phyloP scores from a whole-genome alignment of 129 eudicot genomes.

The Lactuca saligna region DNA sequence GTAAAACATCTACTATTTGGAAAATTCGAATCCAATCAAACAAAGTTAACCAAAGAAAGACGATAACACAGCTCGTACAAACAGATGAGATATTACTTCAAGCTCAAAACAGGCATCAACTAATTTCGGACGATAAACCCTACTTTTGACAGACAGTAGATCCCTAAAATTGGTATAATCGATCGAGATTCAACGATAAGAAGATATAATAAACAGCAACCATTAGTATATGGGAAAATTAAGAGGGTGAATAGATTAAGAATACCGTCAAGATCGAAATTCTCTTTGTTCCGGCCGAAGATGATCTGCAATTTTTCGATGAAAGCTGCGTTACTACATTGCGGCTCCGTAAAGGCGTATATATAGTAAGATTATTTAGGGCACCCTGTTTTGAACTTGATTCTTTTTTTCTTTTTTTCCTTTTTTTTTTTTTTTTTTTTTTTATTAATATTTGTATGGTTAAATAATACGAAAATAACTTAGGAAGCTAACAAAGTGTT shows the following conservation, averaged over 20 bases:
- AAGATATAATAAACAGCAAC: neutral
- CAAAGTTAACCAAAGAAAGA: no score
- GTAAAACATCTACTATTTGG: neutral
- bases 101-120: neutral
- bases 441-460: neutral
- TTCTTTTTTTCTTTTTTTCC: no score
- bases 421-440: no score
- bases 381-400: neutral
- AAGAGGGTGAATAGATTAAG: neutral
- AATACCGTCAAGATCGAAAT: conserved; percentile 9
- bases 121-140: neutral
- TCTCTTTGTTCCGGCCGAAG: neutral
- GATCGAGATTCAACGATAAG: neutral
- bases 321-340: neutral
- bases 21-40: neutral
- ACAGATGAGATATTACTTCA: neutral
- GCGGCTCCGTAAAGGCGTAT: neutral
- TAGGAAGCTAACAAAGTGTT: no score
- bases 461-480: no score
- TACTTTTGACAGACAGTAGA: neutral
- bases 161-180: neutral
- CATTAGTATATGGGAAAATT: neutral
- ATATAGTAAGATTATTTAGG: neutral
- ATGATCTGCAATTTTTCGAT: conserved; percentile 5
- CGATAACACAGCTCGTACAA: neutral